phyloP scores from a whole-genome alignment of 371 early-diverging fungal genomes.

The Mortierella sp. region DNA sequence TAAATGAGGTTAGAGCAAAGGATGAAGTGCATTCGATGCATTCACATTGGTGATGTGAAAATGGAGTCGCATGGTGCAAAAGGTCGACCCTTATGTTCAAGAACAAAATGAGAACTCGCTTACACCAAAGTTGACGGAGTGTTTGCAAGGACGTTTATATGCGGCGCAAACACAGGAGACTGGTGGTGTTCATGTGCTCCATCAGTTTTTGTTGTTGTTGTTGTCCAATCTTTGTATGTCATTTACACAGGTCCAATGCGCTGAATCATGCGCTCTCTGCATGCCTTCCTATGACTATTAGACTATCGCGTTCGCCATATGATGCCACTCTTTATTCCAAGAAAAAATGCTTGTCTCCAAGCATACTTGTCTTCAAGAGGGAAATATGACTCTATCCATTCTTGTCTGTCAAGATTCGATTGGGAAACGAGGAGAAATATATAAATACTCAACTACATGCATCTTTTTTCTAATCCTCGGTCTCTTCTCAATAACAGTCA shows the following conservation, averaged over 20 bases:
- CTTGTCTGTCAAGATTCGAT: neutral
- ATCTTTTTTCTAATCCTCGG: neutral
- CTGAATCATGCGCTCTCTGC: neutral
- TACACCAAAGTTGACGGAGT: too few relatives aligned
- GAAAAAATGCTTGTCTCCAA: too few relatives aligned
- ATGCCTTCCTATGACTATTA: neutral
- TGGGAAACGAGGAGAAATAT: neutral
- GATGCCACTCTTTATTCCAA: neutral
- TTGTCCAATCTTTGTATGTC: neutral
- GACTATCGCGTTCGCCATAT: neutral
- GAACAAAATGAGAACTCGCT: too few relatives aligned
- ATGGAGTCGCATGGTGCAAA: too few relatives aligned
- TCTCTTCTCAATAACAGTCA: neutral
- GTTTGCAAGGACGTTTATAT: too few relatives aligned
- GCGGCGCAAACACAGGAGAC: neutral
- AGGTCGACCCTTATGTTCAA: too few relatives aligned
- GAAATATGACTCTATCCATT: too few relatives aligned
- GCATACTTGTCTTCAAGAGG: too few relatives aligned
- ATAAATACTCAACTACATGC: neutral
- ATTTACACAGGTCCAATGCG: too few relatives aligned
- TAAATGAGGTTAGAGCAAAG: too few relatives aligned
- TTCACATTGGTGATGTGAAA: too few relatives aligned
- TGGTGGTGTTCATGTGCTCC: neutral
- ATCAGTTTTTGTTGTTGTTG: neutral
- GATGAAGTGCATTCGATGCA: too few relatives aligned